Conservation (phyloP, 2,329 filamentous ascomycete genomes). For the Xylariaceae sp. region DNA sequence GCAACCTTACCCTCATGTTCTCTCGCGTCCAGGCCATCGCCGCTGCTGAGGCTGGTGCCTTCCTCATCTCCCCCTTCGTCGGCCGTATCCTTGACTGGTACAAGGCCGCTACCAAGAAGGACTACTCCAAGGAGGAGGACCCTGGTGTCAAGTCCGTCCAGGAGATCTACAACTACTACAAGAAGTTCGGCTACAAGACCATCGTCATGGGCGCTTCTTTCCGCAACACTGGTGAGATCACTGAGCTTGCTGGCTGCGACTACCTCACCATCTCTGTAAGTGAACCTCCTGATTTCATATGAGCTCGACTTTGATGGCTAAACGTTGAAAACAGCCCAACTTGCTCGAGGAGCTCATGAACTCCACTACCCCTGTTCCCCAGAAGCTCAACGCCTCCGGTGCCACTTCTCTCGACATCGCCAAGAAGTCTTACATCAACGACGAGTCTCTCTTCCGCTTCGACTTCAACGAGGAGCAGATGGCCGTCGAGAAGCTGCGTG, state of each 20-base stretch:
- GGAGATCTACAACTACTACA: slow-evolving; percentile 99
- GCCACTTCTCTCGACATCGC: slow-evolving; percentile 67
- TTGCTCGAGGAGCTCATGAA: slow-evolving; percentile 92
- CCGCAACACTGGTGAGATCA: slow-evolving; percentile 94
- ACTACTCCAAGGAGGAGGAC: slow-evolving; percentile 84
- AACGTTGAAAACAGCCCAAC: slow-evolving; percentile 56
- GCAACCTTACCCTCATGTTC: slow-evolving; percentile 99
- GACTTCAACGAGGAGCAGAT: slow-evolving; percentile 99
- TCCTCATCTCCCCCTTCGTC: slow-evolving; percentile 98
- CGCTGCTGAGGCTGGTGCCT: slow-evolving; percentile 89
- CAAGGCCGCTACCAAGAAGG: slow-evolving; percentile 94
- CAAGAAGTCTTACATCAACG: slow-evolving; percentile 86
- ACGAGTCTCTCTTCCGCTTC: slow-evolving; percentile 92
- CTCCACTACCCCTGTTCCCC: slow-evolving; percentile 72
- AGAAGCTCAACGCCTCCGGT: slow-evolving; percentile 77
- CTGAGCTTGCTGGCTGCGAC: slow-evolving; percentile 95
- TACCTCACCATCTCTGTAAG: slow-evolving; percentile 95
- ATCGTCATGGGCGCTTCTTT: slow-evolving; percentile 99
- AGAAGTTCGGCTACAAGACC: slow-evolving; percentile 98
- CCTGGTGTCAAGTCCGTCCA: slow-evolving; percentile 93
- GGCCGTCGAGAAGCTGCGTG: slow-evolving; percentile 97
- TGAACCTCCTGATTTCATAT: slow-evolving; percentile 19
- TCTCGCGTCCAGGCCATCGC: slow-evolving; percentile 90
- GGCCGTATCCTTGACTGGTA: slow-evolving; percentile 99
- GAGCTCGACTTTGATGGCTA: slow-evolving; percentile 1